A percentile compares a stretch with the other conserved stretches of the same genome.
phyloP scores from a whole-genome alignment of 108 stramenopile species.

The Cyclostephanos invisitatus region DNA sequence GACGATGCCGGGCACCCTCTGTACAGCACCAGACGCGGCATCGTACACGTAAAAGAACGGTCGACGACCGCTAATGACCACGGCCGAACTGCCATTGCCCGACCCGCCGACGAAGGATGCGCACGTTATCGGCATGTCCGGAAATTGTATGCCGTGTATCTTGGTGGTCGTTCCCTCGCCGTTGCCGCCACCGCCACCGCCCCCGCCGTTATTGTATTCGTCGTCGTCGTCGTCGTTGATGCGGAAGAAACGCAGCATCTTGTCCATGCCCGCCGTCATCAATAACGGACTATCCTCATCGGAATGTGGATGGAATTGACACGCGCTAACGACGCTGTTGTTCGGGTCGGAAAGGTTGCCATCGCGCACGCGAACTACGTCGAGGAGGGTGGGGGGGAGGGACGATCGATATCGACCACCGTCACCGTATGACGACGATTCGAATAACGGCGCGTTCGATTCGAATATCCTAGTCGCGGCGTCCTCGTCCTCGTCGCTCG shows the following conservation, averaged over 20 bases:
- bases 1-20: conserved; percentile 63
- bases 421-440: conserved; percentile 21
- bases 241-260: conserved; percentile 89
- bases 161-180: conserved; percentile 39
- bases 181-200: conserved; percentile 43
- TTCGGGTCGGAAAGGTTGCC: conserved; percentile 83
- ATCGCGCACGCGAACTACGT: conserved; percentile 78
- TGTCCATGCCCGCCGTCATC: conserved; percentile 90
- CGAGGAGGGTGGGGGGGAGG: conserved; percentile 64
- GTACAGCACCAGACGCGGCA: conserved; percentile 78
- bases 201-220: conserved; percentile 63
- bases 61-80: conserved; percentile 87
- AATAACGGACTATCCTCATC: conserved; percentile 64
- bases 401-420: conserved; percentile 20
- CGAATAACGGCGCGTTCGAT: conserved; percentile 46
- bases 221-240: conserved; percentile 78
- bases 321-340: conserved; percentile 69
- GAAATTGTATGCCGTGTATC: conserved; percentile 91
- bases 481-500: conserved; percentile 28
- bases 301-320: conserved; percentile 84
- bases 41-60: conserved; percentile 94
- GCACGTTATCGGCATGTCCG: conserved; percentile 86
- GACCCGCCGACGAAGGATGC: conserved; percentile 82
- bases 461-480: conserved; percentile 31
- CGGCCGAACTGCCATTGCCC: conserved; percentile 46